These are phyloP conservation scores for Fusarium tupiense DNA, from an alignment of 2,329 filamentous ascomycete species.

Conservation along the genomic window DNA sequence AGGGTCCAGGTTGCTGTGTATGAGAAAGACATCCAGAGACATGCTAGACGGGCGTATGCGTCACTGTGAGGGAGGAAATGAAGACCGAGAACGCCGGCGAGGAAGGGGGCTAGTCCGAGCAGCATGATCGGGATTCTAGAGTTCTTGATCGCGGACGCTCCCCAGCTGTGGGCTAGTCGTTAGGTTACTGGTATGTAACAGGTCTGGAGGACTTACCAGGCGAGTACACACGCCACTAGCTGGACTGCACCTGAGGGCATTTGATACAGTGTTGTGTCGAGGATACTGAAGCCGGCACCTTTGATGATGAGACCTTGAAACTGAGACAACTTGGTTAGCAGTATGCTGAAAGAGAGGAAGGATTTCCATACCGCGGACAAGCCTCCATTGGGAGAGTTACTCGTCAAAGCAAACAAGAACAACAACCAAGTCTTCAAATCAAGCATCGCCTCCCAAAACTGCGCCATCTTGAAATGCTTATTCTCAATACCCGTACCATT, in stretches of 20 bases:
- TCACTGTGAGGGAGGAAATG: conserved; percentile 16
- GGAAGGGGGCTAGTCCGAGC: conserved; percentile 7
- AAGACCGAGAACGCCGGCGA: conserved; percentile 21
- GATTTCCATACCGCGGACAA: conserved; percentile 12
- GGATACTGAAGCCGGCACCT: conserved; percentile 33
- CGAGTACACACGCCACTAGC: conserved; percentile 15
- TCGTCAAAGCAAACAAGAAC: conserved; percentile 61
- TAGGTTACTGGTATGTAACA: too few species aligned
- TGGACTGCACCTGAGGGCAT: conserved; percentile 36
- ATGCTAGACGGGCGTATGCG: conserved; percentile 36
- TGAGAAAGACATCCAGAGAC: conserved; percentile 43
- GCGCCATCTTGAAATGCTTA: conserved; percentile 58
- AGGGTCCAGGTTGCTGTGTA: conserved; percentile 42
- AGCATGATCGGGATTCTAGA: conserved; percentile 28
- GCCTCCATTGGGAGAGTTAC: conserved; percentile 67
- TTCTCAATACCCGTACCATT: conserved; percentile 65
- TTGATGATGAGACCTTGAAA: conserved; percentile 41
- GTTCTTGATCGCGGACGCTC: conserved; percentile 2
- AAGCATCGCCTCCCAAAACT: conserved; percentile 57
- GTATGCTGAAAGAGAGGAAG: not conserved
- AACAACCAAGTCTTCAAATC: conserved; percentile 70
- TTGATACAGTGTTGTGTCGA: conserved; percentile 24
- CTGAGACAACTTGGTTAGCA: not conserved
- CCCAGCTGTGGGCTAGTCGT: too few species aligned
- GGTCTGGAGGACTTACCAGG: conserved; percentile 15